Conservation (phyloP, 2,329 filamentous ascomycete species). For the Penicillium sclerotiorum region DNA sequence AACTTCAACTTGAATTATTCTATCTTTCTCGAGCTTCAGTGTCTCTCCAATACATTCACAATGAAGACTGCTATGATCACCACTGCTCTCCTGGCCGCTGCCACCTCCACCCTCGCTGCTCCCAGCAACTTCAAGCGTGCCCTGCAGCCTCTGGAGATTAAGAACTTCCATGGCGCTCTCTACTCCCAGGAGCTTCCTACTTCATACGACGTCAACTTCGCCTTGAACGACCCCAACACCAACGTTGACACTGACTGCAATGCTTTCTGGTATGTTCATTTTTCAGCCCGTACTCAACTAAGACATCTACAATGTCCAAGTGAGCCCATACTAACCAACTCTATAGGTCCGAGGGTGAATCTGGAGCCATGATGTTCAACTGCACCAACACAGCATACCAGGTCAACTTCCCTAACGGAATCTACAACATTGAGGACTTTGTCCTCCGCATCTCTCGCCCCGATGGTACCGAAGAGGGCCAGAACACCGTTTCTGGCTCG, state of each 20-base stretch:
- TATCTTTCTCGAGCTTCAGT: not conserved
- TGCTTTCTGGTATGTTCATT: slow-evolving; percentile 16
- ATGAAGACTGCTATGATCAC: slow-evolving; percentile 16
- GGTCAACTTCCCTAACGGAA: slow-evolving; percentile 16
- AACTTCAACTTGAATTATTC: not conserved
- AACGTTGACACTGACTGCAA: slow-evolving; percentile 11
- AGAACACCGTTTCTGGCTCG: slow-evolving; percentile 5
- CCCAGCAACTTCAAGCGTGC: slow-evolving; percentile 12
- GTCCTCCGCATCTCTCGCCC: slow-evolving; percentile 13
- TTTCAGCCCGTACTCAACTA: no score
- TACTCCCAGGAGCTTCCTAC: slow-evolving; percentile 10
- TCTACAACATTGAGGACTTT: slow-evolving; percentile 22
- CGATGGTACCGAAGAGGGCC: slow-evolving; percentile 11
- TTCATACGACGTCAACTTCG: slow-evolving; percentile 7
- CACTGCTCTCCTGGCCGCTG: slow-evolving; percentile 11
- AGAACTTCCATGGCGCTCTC: slow-evolving; percentile 10
- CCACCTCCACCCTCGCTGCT: slow-evolving; percentile 10
- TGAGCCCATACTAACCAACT: not conserved
- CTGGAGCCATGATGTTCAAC: slow-evolving; percentile 11
- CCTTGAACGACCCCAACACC: slow-evolving; percentile 19
- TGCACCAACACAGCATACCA: slow-evolving; percentile 16
- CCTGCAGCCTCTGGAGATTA: slow-evolving; percentile 12
- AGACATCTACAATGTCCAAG: no score
- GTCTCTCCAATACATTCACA: slow-evolving; percentile 1
- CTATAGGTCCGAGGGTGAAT: slow-evolving; percentile 13